Evolutionary conservation across 352 stramenopile genomes (phyloP).

Genomic region (Stramenopiles sp.): DNA sequence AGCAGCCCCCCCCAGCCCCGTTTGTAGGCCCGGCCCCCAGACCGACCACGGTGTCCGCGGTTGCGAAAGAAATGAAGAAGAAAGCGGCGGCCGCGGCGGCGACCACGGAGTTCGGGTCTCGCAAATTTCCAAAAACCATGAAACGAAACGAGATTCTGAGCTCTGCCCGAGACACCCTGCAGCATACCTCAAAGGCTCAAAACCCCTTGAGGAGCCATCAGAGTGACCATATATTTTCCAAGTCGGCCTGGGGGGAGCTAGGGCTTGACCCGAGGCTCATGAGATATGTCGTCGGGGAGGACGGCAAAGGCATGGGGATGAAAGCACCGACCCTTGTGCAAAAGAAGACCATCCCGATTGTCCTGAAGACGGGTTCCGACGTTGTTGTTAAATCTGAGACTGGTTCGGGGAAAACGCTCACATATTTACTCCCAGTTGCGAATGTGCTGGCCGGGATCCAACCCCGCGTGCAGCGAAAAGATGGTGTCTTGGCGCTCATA

Average conservation of each 20-base stretch:
- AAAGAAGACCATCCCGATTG: conserved; percentile 45
- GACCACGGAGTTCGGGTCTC: background rate
- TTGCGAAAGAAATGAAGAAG: no score
- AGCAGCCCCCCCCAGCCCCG: no score
- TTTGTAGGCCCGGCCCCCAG: no score
- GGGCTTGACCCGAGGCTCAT: background rate
- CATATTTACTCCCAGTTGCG: conserved; percentile 82
- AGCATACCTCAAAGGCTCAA: background rate
- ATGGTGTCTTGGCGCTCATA: conserved; percentile 92
- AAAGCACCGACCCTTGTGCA: conserved; percentile 47
- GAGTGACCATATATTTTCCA: background rate
- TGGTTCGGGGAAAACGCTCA: conserved; percentile 83
- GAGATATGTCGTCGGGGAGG: conserved; percentile 12
- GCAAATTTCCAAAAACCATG: background rate
- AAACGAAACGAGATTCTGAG: background rate
- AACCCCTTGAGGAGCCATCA: background rate
- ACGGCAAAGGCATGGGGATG: conserved; percentile 43
- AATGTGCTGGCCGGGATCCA: conserved; percentile 50
- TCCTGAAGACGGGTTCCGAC: conserved; percentile 42
- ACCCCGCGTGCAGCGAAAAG: conserved; percentile 46
- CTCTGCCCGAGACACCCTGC: background rate
- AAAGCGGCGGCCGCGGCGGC: no score
- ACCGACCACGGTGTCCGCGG: no score
- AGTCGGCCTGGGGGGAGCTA: background rate
- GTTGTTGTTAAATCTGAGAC: conserved; percentile 86